Evolutionary conservation across 345 rosid genomes (phyloP), one percentile per base, ranked within the genome.

Genomic region (Populus nigra): DNA sequence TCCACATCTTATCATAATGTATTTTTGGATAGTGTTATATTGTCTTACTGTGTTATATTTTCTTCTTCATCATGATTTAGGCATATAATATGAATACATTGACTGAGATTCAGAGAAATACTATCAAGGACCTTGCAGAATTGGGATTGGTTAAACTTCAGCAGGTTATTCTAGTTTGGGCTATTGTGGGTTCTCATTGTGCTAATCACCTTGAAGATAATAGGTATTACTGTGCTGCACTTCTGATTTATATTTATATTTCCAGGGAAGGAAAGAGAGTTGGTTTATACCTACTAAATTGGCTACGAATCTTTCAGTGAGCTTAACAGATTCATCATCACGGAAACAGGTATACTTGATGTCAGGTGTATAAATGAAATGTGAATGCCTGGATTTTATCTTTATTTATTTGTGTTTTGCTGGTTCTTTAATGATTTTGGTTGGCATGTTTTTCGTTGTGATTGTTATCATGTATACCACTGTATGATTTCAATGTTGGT

Each of bases 231-330:
- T 79, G 49, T 36, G 12, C 65, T 39, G 39, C 29, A 45, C 31
- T 67, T 77, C 73, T 76, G 23, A 71, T 55, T 57, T 65, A 36
- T 50, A 38, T 79, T 18, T 75, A 41, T 70, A 53, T 74, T 38
- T 79, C 69, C 88, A 93, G 99, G 99, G 97, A 76, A 90, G 93
- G 87, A 96, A 90, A 76, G 98, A 93, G 67, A 89, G 92, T 84
- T 96, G 98, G 99, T 92, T 93, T 86, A 91, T 93, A 83, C 99
- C 99, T 38, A 95, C 98, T 79, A 92, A 90, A 81, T 83, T 95
- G 83, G 96, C 92, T 33, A 91, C 98, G 47, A 93, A 93, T 90
- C 88, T 95, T 73, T 93, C 99, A 36, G 84, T 91, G 82, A 95
- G 97, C 84, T 88, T 95, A 41, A 85, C 98, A 72, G 98, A 95